Percentiles rank a stretch among this genome's conserved stretches.
Conservation (phyloP, 225 moss, liverwort and hornwort species). For the Thuidium tamariscinum region DNA sequence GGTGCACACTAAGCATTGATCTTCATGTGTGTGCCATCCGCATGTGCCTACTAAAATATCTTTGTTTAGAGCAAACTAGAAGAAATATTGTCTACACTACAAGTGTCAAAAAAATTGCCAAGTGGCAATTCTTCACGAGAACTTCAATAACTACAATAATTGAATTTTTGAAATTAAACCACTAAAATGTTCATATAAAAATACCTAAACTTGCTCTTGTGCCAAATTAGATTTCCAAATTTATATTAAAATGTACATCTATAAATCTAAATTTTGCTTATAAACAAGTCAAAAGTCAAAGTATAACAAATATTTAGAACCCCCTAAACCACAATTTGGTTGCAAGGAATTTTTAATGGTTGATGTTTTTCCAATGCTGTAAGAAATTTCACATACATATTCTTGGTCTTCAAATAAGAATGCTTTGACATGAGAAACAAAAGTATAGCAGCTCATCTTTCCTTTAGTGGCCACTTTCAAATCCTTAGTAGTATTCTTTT, state of each 20-base stretch:
- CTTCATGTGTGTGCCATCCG: not conserved
- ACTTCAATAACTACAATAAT: not conserved
- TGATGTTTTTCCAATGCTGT: not conserved
- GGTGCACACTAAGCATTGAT: not conserved
- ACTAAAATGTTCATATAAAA: not conserved
- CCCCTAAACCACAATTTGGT: not conserved
- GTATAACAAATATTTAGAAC: fast-evolving
- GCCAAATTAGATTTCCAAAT: not conserved
- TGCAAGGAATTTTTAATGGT: not conserved
- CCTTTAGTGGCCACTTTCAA: too few relatives aligned
- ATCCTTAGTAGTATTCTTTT: too few relatives aligned
- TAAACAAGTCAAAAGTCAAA: not conserved
- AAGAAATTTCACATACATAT: not conserved
- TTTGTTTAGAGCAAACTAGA: not conserved
- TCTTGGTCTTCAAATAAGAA: not conserved
- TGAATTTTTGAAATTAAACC: not conserved
- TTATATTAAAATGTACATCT: not conserved
- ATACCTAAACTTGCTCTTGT: fast-evolving
- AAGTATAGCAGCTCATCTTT: too few relatives aligned
- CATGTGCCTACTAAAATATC: not conserved
- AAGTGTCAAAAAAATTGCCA: not conserved
- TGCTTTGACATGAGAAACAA: too few relatives aligned
- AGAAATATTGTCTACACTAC: not conserved
- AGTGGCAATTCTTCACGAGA: not conserved
- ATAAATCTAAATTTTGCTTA: fast-evolving